Evolutionary conservation across 257 asterid species (phyloP).

Genomic region (Dorcoceras hygrometricum): DNA sequence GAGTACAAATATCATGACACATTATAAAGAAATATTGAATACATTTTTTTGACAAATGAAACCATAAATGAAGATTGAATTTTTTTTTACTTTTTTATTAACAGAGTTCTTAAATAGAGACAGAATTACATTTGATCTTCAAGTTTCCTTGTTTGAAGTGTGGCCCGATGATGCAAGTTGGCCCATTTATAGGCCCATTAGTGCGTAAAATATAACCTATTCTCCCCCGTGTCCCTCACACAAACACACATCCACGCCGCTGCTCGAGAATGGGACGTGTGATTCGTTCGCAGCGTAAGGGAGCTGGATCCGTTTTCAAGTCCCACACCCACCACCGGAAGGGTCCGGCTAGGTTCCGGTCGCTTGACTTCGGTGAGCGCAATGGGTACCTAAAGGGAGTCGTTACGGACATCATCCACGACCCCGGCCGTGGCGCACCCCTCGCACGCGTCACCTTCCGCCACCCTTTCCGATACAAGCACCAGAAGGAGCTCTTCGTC

Average conservation of each 20-base stretch:
- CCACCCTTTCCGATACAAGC: slow-evolving; percentile 73
- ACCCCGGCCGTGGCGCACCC: slow-evolving; percentile 84
- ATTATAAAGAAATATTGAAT: too few relatives aligned
- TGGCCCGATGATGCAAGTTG: too few relatives aligned
- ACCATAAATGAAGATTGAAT: too few relatives aligned
- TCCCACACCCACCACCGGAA: slow-evolving; percentile 85
- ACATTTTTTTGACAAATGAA: too few relatives aligned
- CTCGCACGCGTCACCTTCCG: slow-evolving; percentile 67
- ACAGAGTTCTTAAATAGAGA: too few relatives aligned
- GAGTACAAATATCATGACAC: too few relatives aligned
- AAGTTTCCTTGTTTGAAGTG: too few relatives aligned
- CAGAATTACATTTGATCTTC: too few relatives aligned
- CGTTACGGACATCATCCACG: slow-evolving; percentile 63
- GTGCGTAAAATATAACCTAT: neutral
- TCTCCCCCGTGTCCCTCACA: neutral
- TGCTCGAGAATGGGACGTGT: slow-evolving; percentile 58
- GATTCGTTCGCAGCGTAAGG: slow-evolving; percentile 75
- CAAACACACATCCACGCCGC: neutral
- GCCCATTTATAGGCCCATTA: too few relatives aligned
- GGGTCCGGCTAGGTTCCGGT: slow-evolving; percentile 69
- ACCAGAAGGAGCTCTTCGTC: slow-evolving; percentile 74
- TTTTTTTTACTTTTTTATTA: too few relatives aligned
- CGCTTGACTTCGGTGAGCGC: slow-evolving; percentile 79
- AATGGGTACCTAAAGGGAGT: slow-evolving; percentile 82
- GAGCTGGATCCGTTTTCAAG: slow-evolving; percentile 69